Percentiles rank a stretch among this genome's conserved stretches.
Conservation (phyloP, 495 filamentous ascomycete species). For the Tuber aestivum region DNA sequence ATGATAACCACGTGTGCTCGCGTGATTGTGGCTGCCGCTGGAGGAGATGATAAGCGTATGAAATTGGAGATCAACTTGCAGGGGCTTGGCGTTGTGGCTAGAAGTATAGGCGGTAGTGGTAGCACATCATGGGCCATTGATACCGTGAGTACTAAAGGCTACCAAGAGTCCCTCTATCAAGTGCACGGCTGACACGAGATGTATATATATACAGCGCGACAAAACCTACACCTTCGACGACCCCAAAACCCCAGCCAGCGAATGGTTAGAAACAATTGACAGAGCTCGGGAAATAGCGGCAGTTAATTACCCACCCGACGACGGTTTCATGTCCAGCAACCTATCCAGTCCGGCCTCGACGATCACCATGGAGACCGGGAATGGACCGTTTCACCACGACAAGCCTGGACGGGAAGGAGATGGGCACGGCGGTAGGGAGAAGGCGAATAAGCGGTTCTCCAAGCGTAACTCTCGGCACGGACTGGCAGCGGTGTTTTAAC, state of each 20-base stretch:
- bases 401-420: slow-evolving; percentile 26
- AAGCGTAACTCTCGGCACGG: slow-evolving; percentile 41
- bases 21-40: slow-evolving; percentile 83
- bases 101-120: slow-evolving; percentile 73
- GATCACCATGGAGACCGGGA: slow-evolving; percentile 38
- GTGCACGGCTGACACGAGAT: slow-evolving; percentile 30
- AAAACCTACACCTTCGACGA: slow-evolving; percentile 94
- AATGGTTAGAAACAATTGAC: slow-evolving; percentile 42
- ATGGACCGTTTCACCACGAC: slow-evolving; percentile 26
- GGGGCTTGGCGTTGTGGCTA: slow-evolving; percentile 66
- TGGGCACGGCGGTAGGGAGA: slow-evolving; percentile 12
- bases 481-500: slow-evolving; percentile 42
- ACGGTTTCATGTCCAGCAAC: slow-evolving; percentile 41
- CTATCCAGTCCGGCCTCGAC: slow-evolving; percentile 41
- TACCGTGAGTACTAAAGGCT: slow-evolving; percentile 60
- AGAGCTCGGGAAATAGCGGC: slow-evolving; percentile 40
- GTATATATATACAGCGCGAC: slow-evolving; percentile 57
- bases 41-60: slow-evolving; percentile 90
- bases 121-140: slow-evolving; percentile 85
- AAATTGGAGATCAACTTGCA: slow-evolving; percentile 85
- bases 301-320: slow-evolving; percentile 39
- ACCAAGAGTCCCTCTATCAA: slow-evolving; percentile 18
- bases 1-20: slow-evolving; percentile 91
- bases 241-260: slow-evolving; percentile 55
- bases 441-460: slow-evolving; percentile 38